Base-by-base conservation (phyloP, 2,329 filamentous ascomycete genomes). In the Pestalotiopsis sp. region DNA sequence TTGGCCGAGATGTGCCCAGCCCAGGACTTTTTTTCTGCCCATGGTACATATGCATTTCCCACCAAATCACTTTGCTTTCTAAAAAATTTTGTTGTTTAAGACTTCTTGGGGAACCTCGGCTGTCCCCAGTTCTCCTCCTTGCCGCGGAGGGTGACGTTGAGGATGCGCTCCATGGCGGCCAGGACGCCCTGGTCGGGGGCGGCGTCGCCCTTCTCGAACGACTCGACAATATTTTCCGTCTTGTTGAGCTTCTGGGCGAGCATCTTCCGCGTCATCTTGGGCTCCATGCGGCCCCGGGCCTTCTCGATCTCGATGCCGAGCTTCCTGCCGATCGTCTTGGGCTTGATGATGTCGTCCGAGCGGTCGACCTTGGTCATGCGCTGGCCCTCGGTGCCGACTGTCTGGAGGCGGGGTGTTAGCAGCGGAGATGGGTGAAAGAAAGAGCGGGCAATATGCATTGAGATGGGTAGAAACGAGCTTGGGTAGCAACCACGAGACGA, bases 351-450 rank as follows among this genome's bases (percentile, higher is more conserved):
- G 80, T 98, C 96, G 86, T 98, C 95, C 80, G 91, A 91, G 75
- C 95, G 95, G 87, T 98, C 96, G 82, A 99, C 95, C 87, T 98
- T 98, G 74, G 96, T 98, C 73, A 98, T 88, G 80, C 93, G 95
- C 85, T 99, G 96, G 75, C 96, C 96, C 84, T 98, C 95, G 73
- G 86, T 86, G 70, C 83, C 84, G 78, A 85, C 36, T 4, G 25
- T 86, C 57, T 59, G 23, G 13, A 27, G 20, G 27, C 25, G 12
- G 13, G 25, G 38, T 56, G 25, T 13, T 17, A 13, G 36, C 2
- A 4, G 20, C 11, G 3, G 27, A 13, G 12, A 23, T n/a, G 60
- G 7, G 38, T 1, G 14, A 2, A 5, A 1, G 14, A 63, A 20
- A 6, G 12, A 31, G 9, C 20, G 11, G 17, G 25, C 13, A 2